phyloP scores from a whole-genome alignment of 805 yeast genomes.

The Blastobotrys americana region DNA sequence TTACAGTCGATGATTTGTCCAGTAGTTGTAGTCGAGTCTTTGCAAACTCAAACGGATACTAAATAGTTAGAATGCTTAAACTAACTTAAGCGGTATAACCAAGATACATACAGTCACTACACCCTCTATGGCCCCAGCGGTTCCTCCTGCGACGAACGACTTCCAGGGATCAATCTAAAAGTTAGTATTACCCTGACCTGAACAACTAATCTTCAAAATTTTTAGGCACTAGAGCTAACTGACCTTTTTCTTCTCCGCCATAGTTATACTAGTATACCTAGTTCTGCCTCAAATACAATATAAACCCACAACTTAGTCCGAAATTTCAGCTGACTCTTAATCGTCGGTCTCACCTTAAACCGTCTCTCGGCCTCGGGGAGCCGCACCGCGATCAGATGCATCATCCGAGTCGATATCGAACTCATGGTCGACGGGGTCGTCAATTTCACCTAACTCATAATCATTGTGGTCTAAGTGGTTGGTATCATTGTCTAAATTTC shows the following conservation, averaged over 20 bases:
- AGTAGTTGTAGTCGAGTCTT: conserved; percentile 82
- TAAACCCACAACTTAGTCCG: no score
- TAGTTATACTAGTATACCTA: no score
- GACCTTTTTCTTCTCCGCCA: no score
- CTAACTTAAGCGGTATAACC: not conserved
- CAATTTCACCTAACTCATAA: conserved; percentile 20
- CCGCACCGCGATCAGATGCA: not conserved
- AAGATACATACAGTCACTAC: conserved; percentile 46
- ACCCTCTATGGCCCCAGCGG: conserved; percentile 60
- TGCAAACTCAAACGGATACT: conserved; percentile 93
- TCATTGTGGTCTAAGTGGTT: conserved; percentile 13
- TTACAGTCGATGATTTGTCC: conserved; percentile 19
- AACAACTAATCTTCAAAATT: no score
- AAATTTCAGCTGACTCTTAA: no score
- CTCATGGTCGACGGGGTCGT: conserved; percentile 15
- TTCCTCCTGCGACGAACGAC: conserved; percentile 40
- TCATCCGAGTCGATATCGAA: conserved; percentile 15
- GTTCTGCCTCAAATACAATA: no score
- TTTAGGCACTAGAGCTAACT: no score
- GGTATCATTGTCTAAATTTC: not conserved
- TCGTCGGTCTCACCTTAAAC: no score
- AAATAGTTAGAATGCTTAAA: not conserved
- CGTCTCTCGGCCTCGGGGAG: not conserved
- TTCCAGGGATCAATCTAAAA: conserved; percentile 26
- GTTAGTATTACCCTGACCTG: conserved; percentile 1